phyloP scores from a whole-genome alignment of 768 basidiomycete genomes.

The Collybiopsis luxurians region DNA sequence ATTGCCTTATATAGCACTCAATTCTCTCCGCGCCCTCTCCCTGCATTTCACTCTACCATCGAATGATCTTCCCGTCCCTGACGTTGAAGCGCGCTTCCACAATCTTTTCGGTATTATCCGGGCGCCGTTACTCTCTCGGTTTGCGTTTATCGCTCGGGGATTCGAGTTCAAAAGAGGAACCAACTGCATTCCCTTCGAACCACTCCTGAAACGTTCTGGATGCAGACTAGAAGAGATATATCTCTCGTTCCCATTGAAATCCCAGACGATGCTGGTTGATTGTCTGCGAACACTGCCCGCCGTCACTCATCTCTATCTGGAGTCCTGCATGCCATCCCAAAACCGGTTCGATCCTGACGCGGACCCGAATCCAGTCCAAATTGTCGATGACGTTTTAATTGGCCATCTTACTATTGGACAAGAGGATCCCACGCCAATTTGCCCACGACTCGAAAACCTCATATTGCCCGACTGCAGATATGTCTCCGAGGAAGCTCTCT shows the following conservation, averaged over 20 bases:
- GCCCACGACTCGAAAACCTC: slow-evolving; percentile 3
- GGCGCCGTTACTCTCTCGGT: background rate
- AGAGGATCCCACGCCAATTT: background rate
- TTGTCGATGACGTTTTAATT: background rate
- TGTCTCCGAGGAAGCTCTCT: background rate
- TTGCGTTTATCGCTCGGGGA: background rate
- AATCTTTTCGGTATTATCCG: slow-evolving; percentile 4
- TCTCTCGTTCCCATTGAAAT: background rate
- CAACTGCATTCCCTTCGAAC: slow-evolving; percentile 1
- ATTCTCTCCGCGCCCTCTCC: slow-evolving; percentile 1
- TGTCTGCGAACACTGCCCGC: slow-evolving; percentile 1
- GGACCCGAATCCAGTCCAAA: background rate
- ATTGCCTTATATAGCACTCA: background rate
- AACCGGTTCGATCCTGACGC: background rate
- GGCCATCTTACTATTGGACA: background rate
- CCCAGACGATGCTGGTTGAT: background rate
- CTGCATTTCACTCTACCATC: background rate
- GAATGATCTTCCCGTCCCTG: background rate
- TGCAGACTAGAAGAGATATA: slow-evolving; percentile 1
- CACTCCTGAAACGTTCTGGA: background rate
- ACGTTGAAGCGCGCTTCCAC: background rate
- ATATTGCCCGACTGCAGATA: background rate
- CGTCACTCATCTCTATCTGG: background rate
- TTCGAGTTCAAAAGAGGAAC: background rate
- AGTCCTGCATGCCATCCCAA: background rate